Conservation (phyloP, 208 protist species). For the Trypanosoma scelopori region DNA sequence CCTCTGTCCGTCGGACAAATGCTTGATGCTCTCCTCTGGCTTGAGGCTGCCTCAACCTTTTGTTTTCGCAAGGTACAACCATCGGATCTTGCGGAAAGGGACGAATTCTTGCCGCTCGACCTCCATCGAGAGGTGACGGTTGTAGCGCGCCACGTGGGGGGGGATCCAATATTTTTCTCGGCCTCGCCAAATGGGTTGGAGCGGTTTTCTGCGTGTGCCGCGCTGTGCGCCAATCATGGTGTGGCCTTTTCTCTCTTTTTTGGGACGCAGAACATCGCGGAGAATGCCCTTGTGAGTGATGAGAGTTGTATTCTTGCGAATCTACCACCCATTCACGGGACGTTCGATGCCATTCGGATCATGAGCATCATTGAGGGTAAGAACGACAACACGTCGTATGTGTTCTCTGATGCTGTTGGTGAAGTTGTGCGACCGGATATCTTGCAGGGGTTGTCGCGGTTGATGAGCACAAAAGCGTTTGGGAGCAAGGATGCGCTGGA, state of each 20-base stretch:
- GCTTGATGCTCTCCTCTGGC: constrained; percentile 75
- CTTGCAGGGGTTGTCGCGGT: constrained; percentile 31
- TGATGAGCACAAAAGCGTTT: constrained; percentile 49
- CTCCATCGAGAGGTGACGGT: constrained; percentile 62
- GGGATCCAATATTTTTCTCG: constrained; percentile 20
- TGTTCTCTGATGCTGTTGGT: constrained; percentile 27
- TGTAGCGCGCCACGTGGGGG: constrained; percentile 34
- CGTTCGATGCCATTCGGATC: constrained; percentile 41
- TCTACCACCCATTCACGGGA: constrained; percentile 15
- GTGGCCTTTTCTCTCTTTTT: constrained; percentile 62
- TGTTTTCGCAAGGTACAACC: constrained; percentile 61
- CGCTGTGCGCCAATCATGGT: constrained; percentile 62
- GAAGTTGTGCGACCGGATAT: constrained; percentile 21
- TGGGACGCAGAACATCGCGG: not conserved
- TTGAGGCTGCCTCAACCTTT: constrained; percentile 84
- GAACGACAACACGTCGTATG: not conserved
- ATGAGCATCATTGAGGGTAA: constrained; percentile 38
- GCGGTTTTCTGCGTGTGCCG: constrained; percentile 55
- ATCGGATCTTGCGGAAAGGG: constrained; percentile 43
- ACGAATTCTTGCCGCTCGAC: constrained; percentile 62
- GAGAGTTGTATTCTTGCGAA: constrained; percentile 22
- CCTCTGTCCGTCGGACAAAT: constrained; percentile 47
- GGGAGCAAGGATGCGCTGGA: constrained; percentile 36
- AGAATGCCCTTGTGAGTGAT: not conserved
- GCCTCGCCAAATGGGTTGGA: constrained; percentile 25